phyloP scores from a whole-genome alignment of 176 grass and related monocot genomes.

The Aegilops sharonensis region DNA sequence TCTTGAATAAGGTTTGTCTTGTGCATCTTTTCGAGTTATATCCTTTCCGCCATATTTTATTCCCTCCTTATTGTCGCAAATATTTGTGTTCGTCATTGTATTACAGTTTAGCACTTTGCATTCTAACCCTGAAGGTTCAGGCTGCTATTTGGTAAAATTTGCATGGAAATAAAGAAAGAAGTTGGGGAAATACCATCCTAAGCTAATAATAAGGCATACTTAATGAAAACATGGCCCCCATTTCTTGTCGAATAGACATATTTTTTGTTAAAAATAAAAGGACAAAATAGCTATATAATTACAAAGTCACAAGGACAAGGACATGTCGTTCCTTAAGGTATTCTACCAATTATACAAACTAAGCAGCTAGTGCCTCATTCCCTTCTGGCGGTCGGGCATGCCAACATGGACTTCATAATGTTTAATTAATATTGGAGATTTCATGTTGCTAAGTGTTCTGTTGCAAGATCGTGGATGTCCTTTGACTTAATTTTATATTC shows the following conservation, averaged over 20 bases:
- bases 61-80: neutral
- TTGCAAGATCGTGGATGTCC: slow-evolving; percentile 27
- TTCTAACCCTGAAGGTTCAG: slow-evolving; percentile 9
- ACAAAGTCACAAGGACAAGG: neutral
- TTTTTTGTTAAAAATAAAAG: neutral
- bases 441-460: neutral
- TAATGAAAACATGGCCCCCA: neutral
- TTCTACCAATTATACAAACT: neutral
- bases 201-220: neutral
- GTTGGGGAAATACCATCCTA: neutral
- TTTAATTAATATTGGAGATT: neutral
- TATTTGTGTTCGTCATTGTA: slow-evolving; percentile 9
- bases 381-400: neutral
- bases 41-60: neutral
- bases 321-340: neutral
- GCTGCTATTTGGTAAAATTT: slow-evolving; percentile 8
- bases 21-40: neutral
- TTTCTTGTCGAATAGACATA: neutral
- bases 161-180: neutral
- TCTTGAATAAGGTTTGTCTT: slow-evolving; percentile 81
- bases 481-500: neutral
- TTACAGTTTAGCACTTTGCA: neutral
- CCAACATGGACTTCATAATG: neutral
- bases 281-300: neutral
- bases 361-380: neutral